Evolutionary conservation across 1,139 yeast genomes (phyloP).

Genomic region (Candida sanyaensis): DNA sequence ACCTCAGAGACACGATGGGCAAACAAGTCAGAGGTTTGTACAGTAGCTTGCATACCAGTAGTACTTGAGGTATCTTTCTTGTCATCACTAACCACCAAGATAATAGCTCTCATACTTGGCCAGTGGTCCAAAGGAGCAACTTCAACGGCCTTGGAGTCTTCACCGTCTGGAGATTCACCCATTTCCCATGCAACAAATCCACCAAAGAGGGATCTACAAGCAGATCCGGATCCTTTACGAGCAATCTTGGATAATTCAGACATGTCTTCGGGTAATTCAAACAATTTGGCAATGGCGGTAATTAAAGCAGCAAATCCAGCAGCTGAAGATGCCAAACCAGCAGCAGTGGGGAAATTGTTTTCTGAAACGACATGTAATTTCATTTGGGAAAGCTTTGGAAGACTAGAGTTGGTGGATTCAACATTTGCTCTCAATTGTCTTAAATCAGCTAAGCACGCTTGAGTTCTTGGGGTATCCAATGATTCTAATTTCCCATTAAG

Average conservation of each 20-base stretch:
- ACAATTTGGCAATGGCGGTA: constrained; percentile 79
- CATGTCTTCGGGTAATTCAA: constrained; percentile 74
- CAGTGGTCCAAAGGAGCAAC: constrained; percentile 83
- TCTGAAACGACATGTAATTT: constrained; percentile 83
- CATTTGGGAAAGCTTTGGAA: constrained; percentile 65
- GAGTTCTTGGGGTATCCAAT: constrained; percentile 67
- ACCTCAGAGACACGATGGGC: constrained; percentile 73
- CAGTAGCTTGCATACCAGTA: constrained; percentile 95
- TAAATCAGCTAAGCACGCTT: constrained; percentile 77
- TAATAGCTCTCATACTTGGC: constrained; percentile 91
- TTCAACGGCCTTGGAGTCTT: constrained; percentile 91
- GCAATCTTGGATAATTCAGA: constrained; percentile 92
- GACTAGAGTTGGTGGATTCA: constrained; percentile 48
- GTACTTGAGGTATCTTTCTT: constrained; percentile 96
- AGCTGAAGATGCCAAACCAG: constrained; percentile 96
- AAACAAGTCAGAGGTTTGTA: constrained; percentile 83
- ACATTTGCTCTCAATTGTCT: constrained; percentile 62
- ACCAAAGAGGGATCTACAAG: constrained; percentile 94
- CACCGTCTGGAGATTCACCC: constrained; percentile 75
- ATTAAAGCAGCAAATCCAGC: constrained; percentile 98
- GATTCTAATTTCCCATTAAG: constrained; percentile 78
- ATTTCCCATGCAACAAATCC: constrained; percentile 99
- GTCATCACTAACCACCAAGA: constrained; percentile 87
- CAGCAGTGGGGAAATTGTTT: constrained; percentile 98
- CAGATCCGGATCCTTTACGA: constrained; percentile 97